Percentiles rank a stretch among this genome's conserved stretches.
Evolutionary conservation across 352 stramenopile genomes (phyloP).

Genomic region (Globisporangium megalacanthum): DNA sequence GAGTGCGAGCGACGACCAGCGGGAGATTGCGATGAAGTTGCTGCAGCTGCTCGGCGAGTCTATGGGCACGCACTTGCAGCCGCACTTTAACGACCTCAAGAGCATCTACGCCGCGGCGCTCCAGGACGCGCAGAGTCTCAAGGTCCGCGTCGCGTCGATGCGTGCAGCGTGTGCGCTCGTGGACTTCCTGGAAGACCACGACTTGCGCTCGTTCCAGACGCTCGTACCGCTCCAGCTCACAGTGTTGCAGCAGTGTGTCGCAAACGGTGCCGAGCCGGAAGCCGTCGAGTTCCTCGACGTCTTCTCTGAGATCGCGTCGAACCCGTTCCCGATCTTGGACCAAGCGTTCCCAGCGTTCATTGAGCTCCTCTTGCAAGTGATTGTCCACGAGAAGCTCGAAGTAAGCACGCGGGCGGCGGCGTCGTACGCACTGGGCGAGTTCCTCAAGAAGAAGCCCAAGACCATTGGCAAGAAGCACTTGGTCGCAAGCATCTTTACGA

Average conservation of each 20-base stretch:
- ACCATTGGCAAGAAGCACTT: slow-evolving; percentile 83
- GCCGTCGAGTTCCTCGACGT: slow-evolving; percentile 86
- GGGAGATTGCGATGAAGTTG: slow-evolving; percentile 92
- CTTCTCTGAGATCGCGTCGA: slow-evolving; percentile 80
- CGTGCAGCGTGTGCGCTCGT: slow-evolving; percentile 71
- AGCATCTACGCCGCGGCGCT: slow-evolving; percentile 59
- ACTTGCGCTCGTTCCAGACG: slow-evolving; percentile 63
- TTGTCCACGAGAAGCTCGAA: slow-evolving; percentile 69
- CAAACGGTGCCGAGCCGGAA: slow-evolving; percentile 65
- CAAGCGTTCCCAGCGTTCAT: slow-evolving; percentile 78
- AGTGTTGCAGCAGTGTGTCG: slow-evolving; percentile 83
- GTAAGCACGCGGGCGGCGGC: slow-evolving; percentile 72
- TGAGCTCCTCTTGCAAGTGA: slow-evolving; percentile 79
- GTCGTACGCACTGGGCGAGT: slow-evolving; percentile 78
- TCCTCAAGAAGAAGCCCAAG: slow-evolving; percentile 89
- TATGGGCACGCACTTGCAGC: slow-evolving; percentile 83
- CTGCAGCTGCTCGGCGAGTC: slow-evolving; percentile 92
- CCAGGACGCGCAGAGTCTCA: slow-evolving; percentile 76
- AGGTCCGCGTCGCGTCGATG: slow-evolving; percentile 80
- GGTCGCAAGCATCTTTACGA: slow-evolving; percentile 79
- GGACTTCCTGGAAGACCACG: slow-evolving; percentile 76
- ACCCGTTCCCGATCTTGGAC: slow-evolving; percentile 81
- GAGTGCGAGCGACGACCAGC: slow-evolving; percentile 78
- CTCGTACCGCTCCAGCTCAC: slow-evolving; percentile 81
- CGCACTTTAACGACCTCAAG: slow-evolving; percentile 82